phyloP scores from a whole-genome alignment of 2,329 filamentous ascomycete genomes.

The Neurospora crassa region DNA sequence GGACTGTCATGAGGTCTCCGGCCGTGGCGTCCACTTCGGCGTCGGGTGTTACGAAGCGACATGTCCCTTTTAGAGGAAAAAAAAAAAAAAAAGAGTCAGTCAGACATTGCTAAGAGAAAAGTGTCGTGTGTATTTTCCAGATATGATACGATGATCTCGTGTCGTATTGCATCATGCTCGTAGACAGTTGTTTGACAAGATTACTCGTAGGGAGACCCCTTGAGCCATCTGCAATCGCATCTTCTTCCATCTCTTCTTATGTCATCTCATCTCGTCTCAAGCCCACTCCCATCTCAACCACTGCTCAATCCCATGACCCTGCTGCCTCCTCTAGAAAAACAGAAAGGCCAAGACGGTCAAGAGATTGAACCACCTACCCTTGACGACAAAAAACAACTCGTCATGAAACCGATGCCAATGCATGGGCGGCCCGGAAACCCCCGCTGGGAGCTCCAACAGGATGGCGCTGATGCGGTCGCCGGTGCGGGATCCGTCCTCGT shows the following conservation, averaged over 20 bases:
- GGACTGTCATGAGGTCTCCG: constrained; percentile 26
- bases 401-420: constrained; percentile 30
- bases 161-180: too few relatives aligned
- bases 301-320: not conserved
- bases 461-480: constrained; percentile 25
- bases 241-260: not conserved
- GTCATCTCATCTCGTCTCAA: not conserved
- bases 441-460: constrained; percentile 23
- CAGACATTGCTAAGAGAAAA: too few relatives aligned
- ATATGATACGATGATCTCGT: too few relatives aligned
- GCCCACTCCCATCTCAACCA: not conserved
- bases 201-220: too few relatives aligned
- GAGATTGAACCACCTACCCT: constrained; percentile 15
- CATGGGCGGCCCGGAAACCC: constrained; percentile 26
- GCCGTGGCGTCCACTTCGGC: constrained; percentile 21
- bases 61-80: constrained; percentile 13
- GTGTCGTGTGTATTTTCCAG: too few relatives aligned
- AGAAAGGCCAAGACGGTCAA: not conserved
- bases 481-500: constrained; percentile 26
- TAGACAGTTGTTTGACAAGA: too few relatives aligned
- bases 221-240: not conserved
- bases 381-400: constrained; percentile 27
- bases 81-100: too few relatives aligned
- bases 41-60: constrained; percentile 25
- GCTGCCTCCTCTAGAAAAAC: not conserved